Evolutionary conservation across 2,329 filamentous ascomycete genomes (phyloP).

Genomic region (Colletotrichum zoysiae): DNA sequence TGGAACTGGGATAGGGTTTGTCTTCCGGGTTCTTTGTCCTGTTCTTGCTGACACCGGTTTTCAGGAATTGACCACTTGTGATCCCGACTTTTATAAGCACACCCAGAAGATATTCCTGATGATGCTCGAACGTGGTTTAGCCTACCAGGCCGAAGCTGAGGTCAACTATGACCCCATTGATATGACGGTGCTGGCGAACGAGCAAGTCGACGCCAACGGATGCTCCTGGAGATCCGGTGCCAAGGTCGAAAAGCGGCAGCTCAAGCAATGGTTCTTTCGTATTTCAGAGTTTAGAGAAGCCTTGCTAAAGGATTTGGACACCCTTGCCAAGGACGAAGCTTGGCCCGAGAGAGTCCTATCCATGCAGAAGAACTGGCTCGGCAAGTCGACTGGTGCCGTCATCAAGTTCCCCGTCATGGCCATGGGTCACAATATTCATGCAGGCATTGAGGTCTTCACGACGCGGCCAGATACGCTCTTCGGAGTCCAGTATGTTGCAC

Average conservation of each 20-base stretch:
- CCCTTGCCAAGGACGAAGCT: conserved; percentile 69
- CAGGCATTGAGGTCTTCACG: conserved; percentile 80
- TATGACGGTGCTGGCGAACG: conserved; percentile 90
- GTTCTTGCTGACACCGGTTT: conserved; percentile 24
- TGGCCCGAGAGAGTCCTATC: conserved; percentile 88
- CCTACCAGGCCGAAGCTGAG: conserved; percentile 84
- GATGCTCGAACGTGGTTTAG: conserved; percentile 79
- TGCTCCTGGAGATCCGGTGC: conserved; percentile 90
- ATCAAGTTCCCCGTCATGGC: conserved; percentile 76
- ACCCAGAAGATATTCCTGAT: conserved; percentile 88
- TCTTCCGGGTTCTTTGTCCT: conserved; percentile 44
- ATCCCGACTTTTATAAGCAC: conserved; percentile 88
- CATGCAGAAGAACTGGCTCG: conserved; percentile 92
- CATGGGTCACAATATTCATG: conserved; percentile 54
- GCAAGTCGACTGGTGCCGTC: conserved; percentile 79
- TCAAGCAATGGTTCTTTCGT: conserved; percentile 92
- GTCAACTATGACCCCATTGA: conserved; percentile 95
- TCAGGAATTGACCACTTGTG: conserved; percentile 86
- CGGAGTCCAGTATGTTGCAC: conserved; percentile 85
- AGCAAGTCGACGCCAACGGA: conserved; percentile 90
- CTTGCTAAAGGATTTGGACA: conserved; percentile 77
- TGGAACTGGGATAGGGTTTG: conserved; percentile 88
- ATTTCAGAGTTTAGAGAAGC: conserved; percentile 84
- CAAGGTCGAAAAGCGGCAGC: conserved; percentile 80
- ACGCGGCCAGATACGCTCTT: conserved; percentile 89